Percentiles rank a stretch among this genome's conserved stretches.
phyloP scores from a whole-genome alignment of 495 filamentous ascomycete species.

The Clavariopsis aquatica region DNA sequence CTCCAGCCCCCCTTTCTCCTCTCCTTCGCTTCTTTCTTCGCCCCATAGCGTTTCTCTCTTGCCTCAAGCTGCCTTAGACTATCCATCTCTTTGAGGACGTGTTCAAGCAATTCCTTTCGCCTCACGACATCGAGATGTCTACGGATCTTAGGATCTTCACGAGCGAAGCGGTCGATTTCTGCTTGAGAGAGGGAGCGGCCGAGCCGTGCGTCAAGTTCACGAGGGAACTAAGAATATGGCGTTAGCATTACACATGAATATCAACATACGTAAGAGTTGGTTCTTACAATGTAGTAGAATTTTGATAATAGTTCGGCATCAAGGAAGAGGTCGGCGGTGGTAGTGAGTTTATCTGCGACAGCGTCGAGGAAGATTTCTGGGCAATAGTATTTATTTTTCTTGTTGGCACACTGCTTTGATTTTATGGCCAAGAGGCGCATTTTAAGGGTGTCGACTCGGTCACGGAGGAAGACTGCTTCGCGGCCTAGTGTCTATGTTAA shows the following conservation, averaged over 20 bases:
- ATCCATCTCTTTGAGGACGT: constrained; percentile 93
- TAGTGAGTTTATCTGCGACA: constrained; percentile 90
- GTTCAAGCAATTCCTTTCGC: constrained; percentile 88
- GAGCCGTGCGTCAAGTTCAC: constrained; percentile 86
- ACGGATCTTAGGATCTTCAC: constrained; percentile 85
- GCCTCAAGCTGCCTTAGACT: constrained; percentile 73
- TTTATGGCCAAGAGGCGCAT: constrained; percentile 86
- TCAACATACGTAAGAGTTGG: not conserved
- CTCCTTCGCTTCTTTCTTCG: constrained; percentile 28
- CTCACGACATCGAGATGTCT: constrained; percentile 87
- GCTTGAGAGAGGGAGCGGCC: constrained; percentile 74
- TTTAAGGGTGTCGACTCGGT: constrained; percentile 83
- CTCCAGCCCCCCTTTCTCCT: constrained; percentile 41
- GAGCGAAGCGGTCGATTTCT: constrained; percentile 85
- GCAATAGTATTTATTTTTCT: constrained; percentile 91
- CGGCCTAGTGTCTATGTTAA: constrained; percentile 58
- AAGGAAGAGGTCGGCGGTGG: constrained; percentile 93
- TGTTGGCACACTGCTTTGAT: constrained; percentile 77
- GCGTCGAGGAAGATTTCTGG: constrained; percentile 97
- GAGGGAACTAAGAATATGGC: constrained; percentile 66
- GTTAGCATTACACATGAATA: constrained; percentile 1
- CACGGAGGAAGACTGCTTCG: constrained; percentile 89
- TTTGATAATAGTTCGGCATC: constrained; percentile 96
- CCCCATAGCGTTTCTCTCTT: constrained; percentile 42
- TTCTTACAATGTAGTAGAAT: constrained; percentile 78